These are phyloP conservation scores for Piromyces sp. DNA, from an alignment of 192 early-diverging fungal genomes.

Conservation along the genomic window DNA sequence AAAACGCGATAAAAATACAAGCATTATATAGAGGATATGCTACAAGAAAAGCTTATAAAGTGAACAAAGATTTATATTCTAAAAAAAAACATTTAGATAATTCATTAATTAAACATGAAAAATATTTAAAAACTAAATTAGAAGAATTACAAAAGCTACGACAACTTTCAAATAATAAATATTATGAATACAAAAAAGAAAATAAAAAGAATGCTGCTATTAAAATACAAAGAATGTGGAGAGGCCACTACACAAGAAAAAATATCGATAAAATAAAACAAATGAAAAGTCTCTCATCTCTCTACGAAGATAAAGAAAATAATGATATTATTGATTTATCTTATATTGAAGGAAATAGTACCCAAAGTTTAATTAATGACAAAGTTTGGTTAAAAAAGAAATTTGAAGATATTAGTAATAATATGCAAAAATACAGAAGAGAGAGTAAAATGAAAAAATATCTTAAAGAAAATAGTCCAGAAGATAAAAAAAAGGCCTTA, in stretches of 20 bases:
- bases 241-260: not conserved
- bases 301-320: not conserved
- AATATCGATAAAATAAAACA: not conserved
- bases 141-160: not conserved
- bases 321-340: not conserved
- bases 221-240: not conserved
- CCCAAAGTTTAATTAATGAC: not conserved
- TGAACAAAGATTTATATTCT: not conserved
- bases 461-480: not conserved
- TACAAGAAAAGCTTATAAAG: not conserved
- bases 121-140: not conserved
- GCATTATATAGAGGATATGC: not conserved
- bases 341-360: not conserved
- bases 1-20: not conserved
- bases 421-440: not conserved
- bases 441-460: not conserved
- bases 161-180: not conserved
- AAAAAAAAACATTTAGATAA: not conserved
- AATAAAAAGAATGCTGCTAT: not conserved
- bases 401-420: not conserved
- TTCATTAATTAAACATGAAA: not conserved
- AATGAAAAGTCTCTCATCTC: not conserved
- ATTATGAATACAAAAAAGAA: not conserved
- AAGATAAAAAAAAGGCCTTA: not conserved
- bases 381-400: not conserved